Conservation (phyloP, 805 yeast genomes). For the Barnettozyma botsteinii region DNA sequence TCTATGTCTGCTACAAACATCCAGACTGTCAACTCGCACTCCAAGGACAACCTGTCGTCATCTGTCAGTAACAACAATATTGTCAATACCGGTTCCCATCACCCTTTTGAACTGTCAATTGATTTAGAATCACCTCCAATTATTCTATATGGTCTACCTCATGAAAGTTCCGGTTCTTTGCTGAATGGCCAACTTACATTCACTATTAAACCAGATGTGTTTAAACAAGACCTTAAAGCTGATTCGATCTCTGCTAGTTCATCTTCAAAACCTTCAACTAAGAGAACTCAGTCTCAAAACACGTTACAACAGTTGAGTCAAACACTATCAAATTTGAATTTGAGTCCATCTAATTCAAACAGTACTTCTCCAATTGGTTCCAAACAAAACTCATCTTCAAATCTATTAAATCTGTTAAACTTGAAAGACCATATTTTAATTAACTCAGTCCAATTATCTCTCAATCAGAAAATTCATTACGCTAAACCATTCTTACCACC, state of each 20-base stretch:
- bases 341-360: conserved; percentile 24
- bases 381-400: conserved; percentile 21
- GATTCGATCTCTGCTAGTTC: conserved; percentile 9
- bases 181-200: conserved; percentile 73
- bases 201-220: conserved; percentile 35
- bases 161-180: conserved; percentile 79
- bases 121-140: conserved; percentile 88
- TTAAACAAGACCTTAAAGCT: conserved; percentile 9
- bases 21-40: conserved; percentile 3
- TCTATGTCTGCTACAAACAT: conserved; percentile 15
- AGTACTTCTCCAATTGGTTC: conserved; percentile 18
- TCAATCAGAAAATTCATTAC: conserved; percentile 67
- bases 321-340: conserved; percentile 22
- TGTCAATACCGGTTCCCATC: conserved; percentile 18
- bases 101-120: conserved; percentile 46
- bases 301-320: conserved; percentile 17
- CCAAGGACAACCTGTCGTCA: background rate
- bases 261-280: conserved; percentile 19
- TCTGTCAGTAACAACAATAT: conserved; percentile 15
- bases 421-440: conserved; percentile 43
- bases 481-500: conserved; percentile 62
- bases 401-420: conserved; percentile 22
- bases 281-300: conserved; percentile 15
- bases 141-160: conserved; percentile 71
- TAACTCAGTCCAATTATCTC: conserved; percentile 52